Evolutionary conservation across 495 filamentous ascomycete genomes (phyloP).

Genomic region (Bryoglossum gracile): DNA sequence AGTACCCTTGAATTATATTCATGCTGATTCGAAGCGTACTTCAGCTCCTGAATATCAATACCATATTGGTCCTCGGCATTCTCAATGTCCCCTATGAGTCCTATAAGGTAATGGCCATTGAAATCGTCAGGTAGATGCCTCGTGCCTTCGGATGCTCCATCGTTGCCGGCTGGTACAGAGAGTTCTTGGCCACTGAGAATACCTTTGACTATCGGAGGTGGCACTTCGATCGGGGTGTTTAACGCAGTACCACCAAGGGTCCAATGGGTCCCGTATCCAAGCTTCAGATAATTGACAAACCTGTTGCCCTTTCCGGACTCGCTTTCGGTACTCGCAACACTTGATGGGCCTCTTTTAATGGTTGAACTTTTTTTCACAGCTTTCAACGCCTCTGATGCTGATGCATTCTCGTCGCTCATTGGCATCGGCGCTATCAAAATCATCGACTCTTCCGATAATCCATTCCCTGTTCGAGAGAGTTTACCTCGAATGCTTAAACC

Average conservation of each 20-base stretch:
- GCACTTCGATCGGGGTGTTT: not conserved
- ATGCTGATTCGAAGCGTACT: constrained; percentile 24
- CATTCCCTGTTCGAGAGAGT: not conserved
- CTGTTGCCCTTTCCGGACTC: constrained; percentile 32
- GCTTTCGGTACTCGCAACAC: constrained; percentile 14
- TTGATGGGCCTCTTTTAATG: constrained; percentile 3
- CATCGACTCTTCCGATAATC: not conserved
- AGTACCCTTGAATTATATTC: constrained; percentile 34
- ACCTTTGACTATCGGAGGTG: too few relatives aligned
- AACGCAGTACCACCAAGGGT: constrained; percentile 28
- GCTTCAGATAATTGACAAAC: constrained; percentile 43
- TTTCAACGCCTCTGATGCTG: not conserved
- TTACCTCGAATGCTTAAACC: not conserved
- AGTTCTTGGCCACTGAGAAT: not conserved
- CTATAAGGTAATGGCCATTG: constrained; percentile 62
- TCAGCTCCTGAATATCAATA: not conserved
- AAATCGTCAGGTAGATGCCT: constrained; percentile 13
- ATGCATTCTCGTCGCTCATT: not conserved
- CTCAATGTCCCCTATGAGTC: constrained; percentile 55
- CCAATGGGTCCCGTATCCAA: constrained; percentile 53
- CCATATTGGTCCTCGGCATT: constrained; percentile 8
- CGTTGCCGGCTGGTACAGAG: too few relatives aligned
- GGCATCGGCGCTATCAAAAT: constrained; percentile 8
- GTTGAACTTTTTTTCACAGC: constrained; percentile 4
- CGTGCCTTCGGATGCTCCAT: not conserved